A percentile compares a stretch with the other conserved stretches of the same genome.
Conservation (phyloP, 768 basidiomycete species). For the Mycena albidolilacea region DNA sequence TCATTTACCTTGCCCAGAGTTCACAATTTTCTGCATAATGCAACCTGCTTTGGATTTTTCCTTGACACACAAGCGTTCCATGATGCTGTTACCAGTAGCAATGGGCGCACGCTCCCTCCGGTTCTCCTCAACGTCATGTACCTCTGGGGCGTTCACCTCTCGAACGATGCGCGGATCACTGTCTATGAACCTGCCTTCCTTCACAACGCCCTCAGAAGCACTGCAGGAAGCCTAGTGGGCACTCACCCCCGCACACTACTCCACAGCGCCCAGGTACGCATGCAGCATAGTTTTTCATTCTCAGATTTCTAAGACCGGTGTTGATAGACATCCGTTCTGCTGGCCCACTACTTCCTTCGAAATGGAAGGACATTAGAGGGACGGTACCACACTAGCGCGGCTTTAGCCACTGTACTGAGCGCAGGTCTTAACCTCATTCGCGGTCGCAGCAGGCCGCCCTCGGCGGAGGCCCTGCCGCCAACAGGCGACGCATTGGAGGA, state of each 20-base stretch:
- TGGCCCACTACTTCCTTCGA: slow-evolving; percentile 61
- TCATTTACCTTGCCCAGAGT: slow-evolving; percentile 13
- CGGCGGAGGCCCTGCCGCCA: slow-evolving; percentile 2
- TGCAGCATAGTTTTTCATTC: too few species aligned
- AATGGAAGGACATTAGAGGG: slow-evolving; percentile 59
- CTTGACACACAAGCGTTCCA: slow-evolving; percentile 59
- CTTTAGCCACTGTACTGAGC: slow-evolving; percentile 50
- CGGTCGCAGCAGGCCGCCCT: neutral
- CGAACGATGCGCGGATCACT: slow-evolving; percentile 44
- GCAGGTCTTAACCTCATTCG: slow-evolving; percentile 46
- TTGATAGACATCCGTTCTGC: slow-evolving; percentile 56
- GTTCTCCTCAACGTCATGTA: slow-evolving; percentile 48
- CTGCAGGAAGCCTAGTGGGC: slow-evolving; percentile 47
- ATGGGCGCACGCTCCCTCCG: slow-evolving; percentile 35
- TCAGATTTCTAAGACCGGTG: too few species aligned
- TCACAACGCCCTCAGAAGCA: slow-evolving; percentile 49
- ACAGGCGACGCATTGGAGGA: slow-evolving; percentile 14
- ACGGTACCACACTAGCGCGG: slow-evolving; percentile 57
- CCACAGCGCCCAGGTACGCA: slow-evolving; percentile 41
- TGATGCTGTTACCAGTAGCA: slow-evolving; percentile 41
- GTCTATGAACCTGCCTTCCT: slow-evolving; percentile 53
- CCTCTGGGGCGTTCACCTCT: slow-evolving; percentile 42
- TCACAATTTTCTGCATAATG: slow-evolving; percentile 53
- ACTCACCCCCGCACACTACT: slow-evolving; percentile 51
- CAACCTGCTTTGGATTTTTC: slow-evolving; percentile 61